Evolutionary conservation across 352 stramenopile genomes (phyloP).

Genomic region (Blastocystis sp.): DNA sequence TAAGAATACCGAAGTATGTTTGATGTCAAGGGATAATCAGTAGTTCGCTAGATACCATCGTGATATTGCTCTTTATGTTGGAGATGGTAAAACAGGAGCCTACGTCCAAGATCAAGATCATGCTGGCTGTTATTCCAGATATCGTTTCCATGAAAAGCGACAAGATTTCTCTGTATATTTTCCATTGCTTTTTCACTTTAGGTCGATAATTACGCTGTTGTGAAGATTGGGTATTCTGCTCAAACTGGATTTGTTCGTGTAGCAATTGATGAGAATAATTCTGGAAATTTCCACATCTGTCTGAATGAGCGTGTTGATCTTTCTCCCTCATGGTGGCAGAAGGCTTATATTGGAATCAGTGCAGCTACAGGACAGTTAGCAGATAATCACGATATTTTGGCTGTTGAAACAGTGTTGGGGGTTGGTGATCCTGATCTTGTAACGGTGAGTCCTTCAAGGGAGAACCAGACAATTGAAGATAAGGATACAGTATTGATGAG

Average conservation of each 20-base stretch:
- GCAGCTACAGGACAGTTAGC: constrained; percentile 75
- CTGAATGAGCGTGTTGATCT: constrained; percentile 70
- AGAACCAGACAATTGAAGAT: constrained; percentile 68
- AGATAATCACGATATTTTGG: constrained; percentile 77
- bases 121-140: constrained; percentile 55
- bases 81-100: constrained; percentile 38
- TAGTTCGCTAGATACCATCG: constrained; percentile 67
- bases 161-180: constrained; percentile 71
- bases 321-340: constrained; percentile 70
- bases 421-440: constrained; percentile 59
- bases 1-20: constrained; percentile 73
- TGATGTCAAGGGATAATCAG: background rate
- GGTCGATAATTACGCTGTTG: constrained; percentile 68
- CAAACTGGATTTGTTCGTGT: constrained; percentile 59
- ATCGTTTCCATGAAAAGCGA: constrained; percentile 71
- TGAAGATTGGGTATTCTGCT: constrained; percentile 54
- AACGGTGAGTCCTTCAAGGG: constrained; percentile 16
- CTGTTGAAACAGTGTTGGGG: constrained; percentile 68
- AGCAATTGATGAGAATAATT: constrained; percentile 69
- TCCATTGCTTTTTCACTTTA: background rate
- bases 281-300: constrained; percentile 71
- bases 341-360: constrained; percentile 71
- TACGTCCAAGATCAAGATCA: constrained; percentile 62
- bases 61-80: constrained; percentile 66
- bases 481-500: constrained; percentile 66